Evolutionary conservation across 2,329 filamentous ascomycete genomes (phyloP).

Genomic region (Ceratocystis alfenasii): DNA sequence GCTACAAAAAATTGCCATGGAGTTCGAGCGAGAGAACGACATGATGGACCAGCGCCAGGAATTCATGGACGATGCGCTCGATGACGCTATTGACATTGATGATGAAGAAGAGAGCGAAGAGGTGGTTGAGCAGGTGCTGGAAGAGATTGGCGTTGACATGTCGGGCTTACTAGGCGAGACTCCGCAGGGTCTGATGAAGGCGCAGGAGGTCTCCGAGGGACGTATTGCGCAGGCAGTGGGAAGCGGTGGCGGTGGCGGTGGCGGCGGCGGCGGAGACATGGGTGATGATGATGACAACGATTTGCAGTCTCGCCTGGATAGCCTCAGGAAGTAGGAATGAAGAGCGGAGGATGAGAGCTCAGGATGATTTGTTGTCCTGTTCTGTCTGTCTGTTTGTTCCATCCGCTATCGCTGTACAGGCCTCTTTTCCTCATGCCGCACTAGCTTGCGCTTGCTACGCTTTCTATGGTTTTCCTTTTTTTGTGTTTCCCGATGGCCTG

Average conservation of each 20-base stretch:
- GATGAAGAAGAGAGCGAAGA: conserved; percentile 95
- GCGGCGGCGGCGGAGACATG: neutral
- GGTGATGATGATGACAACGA: conserved; percentile 78
- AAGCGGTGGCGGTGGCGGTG: conserved; percentile 32
- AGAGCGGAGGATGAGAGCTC: neutral
- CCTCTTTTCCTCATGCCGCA: no score
- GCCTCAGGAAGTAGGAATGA: conserved; percentile 48
- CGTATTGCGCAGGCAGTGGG: conserved; percentile 80
- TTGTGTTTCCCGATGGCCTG: no score
- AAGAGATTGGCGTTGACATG: conserved; percentile 92
- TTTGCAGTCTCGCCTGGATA: conserved; percentile 84
- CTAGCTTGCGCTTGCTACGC: no score
- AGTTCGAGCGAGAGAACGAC: conserved; percentile 97
- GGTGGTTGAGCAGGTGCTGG: conserved; percentile 88
- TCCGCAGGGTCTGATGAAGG: conserved; percentile 53
- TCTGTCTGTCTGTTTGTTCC: conserved; percentile 6
- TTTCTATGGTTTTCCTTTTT: no score
- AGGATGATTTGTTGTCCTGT: no score
- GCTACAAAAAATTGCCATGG: conserved; percentile 92
- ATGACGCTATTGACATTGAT: conserved; percentile 82
- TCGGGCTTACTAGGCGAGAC: conserved; percentile 71
- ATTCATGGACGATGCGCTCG: conserved; percentile 99
- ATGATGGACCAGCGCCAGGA: conserved; percentile 98
- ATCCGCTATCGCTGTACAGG: neutral
- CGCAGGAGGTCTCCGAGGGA: conserved; percentile 59